Base-by-base conservation (phyloP, 768 basidiomycete species). In the Calocybe indica region DNA sequence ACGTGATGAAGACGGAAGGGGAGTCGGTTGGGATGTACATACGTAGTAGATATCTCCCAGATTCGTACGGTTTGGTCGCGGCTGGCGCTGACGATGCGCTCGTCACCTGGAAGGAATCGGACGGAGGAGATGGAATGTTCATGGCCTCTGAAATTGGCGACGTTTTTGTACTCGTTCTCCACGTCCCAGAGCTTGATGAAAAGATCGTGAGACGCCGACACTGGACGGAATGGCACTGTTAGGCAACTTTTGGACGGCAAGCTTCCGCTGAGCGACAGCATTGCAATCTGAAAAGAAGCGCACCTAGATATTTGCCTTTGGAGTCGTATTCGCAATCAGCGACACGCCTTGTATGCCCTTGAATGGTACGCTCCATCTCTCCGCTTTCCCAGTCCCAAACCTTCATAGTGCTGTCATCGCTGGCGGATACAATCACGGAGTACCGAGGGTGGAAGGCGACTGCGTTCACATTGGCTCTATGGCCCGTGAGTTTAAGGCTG, bases 341-440 rank as follows among this genome's bases (percentile, higher is more conserved):
- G 6, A 87, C 80, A 12, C 75, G 73, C 55, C 80, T 81, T 32
- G 85, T 87, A 64, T 88, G 86, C 1, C 82, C 83, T 58, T 85
- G 85, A 30, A 88, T 61, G 12, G 85, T 87, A 57, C 83, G 59
- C 62, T 88, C 86, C 53, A 85, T 76, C 47, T 85, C 85, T 14
- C 85, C 86, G 15, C 79, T 76, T 59, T 88, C 85, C 85, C 85
- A 88, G 52, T 88, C 85, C 84, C 85, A 88, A 5, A 88, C 73
- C 66, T 85, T 85, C 49, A 88, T 69, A 1, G 75, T 85, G 40
- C 79, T 67, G 52, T 88, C 85, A 54, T 83, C 83, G 54, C 80
- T 82, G 7, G 82, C 80, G 28, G 76, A 78, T 11, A 79, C 86
- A 32, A 88, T 56, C 0, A 80, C 60, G n/a, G 74, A 80, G 66